Percentiles rank a stretch among this genome's conserved stretches.
Evolutionary conservation across 805 yeast genomes (phyloP).

Genomic region (Kodamaea lidongshanica): DNA sequence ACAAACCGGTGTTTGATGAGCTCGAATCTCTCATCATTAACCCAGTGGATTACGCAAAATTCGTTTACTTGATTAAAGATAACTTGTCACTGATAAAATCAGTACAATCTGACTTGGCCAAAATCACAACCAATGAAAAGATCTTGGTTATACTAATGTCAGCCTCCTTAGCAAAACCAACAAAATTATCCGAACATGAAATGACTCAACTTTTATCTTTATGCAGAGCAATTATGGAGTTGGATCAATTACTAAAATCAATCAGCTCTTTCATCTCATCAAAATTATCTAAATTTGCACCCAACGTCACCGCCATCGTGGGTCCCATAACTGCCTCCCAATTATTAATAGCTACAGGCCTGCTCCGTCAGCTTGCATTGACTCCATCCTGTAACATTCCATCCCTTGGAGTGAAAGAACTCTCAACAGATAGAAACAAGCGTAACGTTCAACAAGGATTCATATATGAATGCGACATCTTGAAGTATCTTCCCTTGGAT

Average conservation of each 20-base stretch:
- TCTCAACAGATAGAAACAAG: slow-evolving; percentile 27
- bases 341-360: slow-evolving; percentile 62
- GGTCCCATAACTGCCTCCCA: slow-evolving; percentile 73
- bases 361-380: slow-evolving; percentile 54
- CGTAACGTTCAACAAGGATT: slow-evolving; percentile 59
- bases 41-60: slow-evolving; percentile 55
- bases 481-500: slow-evolving; percentile 54
- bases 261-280: slow-evolving; percentile 52
- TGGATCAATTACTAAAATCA: slow-evolving; percentile 37
- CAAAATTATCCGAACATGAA: slow-evolving; percentile 19
- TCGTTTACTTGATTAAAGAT: slow-evolving; percentile 48
- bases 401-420: slow-evolving; percentile 55
- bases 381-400: slow-evolving; percentile 84
- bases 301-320: slow-evolving; percentile 67
- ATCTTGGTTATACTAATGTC: slow-evolving; percentile 70
- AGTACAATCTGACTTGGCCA: slow-evolving; percentile 32
- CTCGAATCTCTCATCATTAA: slow-evolving; percentile 55
- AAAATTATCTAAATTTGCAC: slow-evolving; percentile 59
- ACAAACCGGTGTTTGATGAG: slow-evolving; percentile 64
- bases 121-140: slow-evolving; percentile 55
- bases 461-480: slow-evolving; percentile 53
- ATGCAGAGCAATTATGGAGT: slow-evolving; percentile 41
- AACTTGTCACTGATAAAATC: slow-evolving; percentile 27
- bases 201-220: slow-evolving; percentile 36
- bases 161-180: slow-evolving; percentile 30